These are phyloP conservation scores for Xylaria sp. DNA, from an alignment of 2,329 filamentous ascomycete genomes.

Conservation along the genomic window DNA sequence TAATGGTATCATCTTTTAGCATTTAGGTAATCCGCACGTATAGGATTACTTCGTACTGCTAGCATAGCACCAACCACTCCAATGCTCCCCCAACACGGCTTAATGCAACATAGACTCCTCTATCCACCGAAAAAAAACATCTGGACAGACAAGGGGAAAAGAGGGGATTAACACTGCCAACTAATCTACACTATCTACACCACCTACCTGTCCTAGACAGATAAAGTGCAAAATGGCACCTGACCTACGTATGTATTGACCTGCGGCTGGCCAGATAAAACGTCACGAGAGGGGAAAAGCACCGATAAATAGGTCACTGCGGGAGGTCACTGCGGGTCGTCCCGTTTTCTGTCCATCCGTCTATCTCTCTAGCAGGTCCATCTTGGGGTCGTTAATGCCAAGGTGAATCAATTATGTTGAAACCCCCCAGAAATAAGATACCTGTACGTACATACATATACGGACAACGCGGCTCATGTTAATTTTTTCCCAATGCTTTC, in stretches of 20 bases:
- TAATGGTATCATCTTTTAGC: slow-evolving; percentile 18
- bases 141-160: not conserved
- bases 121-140: slow-evolving; percentile 2
- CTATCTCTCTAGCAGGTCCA: not conserved
- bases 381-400: slow-evolving; percentile 5
- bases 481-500: not conserved
- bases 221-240: not conserved
- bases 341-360: slow-evolving; percentile 22
- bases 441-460: not conserved
- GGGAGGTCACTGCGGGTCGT: slow-evolving; percentile 24
- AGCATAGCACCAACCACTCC: not conserved
- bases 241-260: not conserved
- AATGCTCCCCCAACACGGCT: not conserved
- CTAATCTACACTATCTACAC: not conserved
- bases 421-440: slow-evolving; percentile 13
- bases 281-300: slow-evolving; percentile 8
- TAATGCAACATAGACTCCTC: slow-evolving; percentile 16
- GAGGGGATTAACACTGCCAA: slow-evolving; percentile 4
- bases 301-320: not conserved
- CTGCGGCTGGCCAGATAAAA: slow-evolving; percentile 11
- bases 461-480: slow-evolving; percentile 5
- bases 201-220: not conserved
- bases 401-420: slow-evolving; percentile 1
- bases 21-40: not conserved
- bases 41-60: not conserved